Evolutionary conservation across 164 flowering plant genomes (phyloP), one percentile per base, ranked within the genome.

Genomic region (Nymphaea colorata): DNA sequence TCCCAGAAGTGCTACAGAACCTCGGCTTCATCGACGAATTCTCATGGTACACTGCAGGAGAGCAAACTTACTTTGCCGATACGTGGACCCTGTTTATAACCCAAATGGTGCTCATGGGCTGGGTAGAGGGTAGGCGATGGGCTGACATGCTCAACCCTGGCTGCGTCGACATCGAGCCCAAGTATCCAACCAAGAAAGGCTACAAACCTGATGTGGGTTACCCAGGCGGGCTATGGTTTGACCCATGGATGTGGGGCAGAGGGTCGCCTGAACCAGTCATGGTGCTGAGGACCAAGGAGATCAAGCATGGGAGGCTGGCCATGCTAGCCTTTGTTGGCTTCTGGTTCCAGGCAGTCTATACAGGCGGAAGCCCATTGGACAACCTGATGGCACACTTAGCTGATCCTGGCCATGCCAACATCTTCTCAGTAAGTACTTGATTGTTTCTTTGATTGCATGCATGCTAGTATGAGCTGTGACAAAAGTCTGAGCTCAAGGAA

Each of bases 81-180:
- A 73, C 86, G 10, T 79, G 82, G 6, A 90, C 98, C 42, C 74
- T 93, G 45, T 85, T 90, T 36, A 71, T 87, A 16, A 86, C 83
- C 43, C 92, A 93, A 69, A 16, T 93, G 68, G 80, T 67, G 42
- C 72, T 93, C 68, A 87, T 93, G 92, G 96, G 89, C 0, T 93
- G 96, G 96, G 98, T 76, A 0, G 98, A 93, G 75, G 96, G 92
- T 0, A 78, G 96, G 66, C 78, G 96, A 77, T 93, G 96, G 98
- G 93, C 91, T 43, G 96, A 93, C 66, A 59, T 84, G 18, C 17
- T 87, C 12, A 86, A 83, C 2, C 96, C 96, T 3, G 97, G 98
- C 0, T 71, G 84, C 3, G 97, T 90, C 0, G 88, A 86, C 67
- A 87, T 84, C 14, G 85, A 90, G 67, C 91, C 84, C 8, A 86